phyloP scores from a whole-genome alignment of 768 basidiomycete species.

The Termitomyces sp. region DNA sequence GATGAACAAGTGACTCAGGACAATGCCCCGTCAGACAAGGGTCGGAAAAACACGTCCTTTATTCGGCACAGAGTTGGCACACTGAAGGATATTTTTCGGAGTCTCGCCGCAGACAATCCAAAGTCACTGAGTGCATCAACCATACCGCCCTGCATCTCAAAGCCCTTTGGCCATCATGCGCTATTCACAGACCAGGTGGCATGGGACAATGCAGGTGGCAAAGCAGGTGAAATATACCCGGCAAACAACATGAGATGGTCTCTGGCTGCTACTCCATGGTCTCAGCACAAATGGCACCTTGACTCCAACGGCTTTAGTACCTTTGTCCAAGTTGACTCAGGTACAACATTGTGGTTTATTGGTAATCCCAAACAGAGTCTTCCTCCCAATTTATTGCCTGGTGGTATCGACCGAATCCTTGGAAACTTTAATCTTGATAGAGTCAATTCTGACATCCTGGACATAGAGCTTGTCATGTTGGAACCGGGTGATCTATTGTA shows the following conservation, averaged over 20 bases:
- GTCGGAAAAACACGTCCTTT: not conserved
- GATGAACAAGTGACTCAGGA: not conserved
- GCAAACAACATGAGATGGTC: not conserved
- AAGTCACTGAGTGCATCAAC: not conserved
- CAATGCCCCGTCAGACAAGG: not conserved
- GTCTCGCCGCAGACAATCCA: not conserved
- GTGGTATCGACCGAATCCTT: not conserved
- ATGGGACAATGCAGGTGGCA: not conserved
- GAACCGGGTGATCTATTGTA: not conserved
- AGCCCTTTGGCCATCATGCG: not conserved
- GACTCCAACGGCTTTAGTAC: not conserved
- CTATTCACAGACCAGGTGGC: not conserved
- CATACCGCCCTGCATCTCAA: not conserved
- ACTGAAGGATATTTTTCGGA: not conserved
- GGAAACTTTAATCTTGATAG: not conserved
- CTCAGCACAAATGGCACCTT: not conserved
- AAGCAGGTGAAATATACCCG: not conserved
- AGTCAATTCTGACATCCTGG: not conserved
- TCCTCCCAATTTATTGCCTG: not conserved
- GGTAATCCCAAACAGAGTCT: not conserved
- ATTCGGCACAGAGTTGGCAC: not conserved
- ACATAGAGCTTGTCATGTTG: not conserved
- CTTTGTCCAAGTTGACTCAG: not conserved
- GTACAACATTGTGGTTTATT: not conserved
- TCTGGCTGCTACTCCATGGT: not conserved